Conservation (phyloP, 192 early-diverging fungal genomes). For the Coemansia aciculifera region DNA sequence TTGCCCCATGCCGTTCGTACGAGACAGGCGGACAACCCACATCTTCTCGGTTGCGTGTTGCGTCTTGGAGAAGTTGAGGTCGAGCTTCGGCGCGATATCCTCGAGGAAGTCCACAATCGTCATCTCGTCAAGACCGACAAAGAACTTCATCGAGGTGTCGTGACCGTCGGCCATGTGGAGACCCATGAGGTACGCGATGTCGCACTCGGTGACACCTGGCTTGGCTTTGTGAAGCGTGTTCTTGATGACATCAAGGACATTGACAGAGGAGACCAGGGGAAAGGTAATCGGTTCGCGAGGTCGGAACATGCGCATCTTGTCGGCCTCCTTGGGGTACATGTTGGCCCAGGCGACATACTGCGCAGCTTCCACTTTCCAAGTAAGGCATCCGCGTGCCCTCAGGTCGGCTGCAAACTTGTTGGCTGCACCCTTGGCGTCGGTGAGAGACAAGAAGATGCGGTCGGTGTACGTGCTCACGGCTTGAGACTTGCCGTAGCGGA, state of each 20-base stretch:
- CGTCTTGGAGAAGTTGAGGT: not conserved
- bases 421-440: not conserved
- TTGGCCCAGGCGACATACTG: constrained; percentile 5
- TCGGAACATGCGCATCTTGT: constrained; percentile 5
- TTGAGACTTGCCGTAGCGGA: too few species aligned
- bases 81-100: constrained; percentile 8
- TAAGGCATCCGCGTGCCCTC: constrained; percentile 1
- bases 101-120: constrained; percentile 10
- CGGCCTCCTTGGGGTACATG: not conserved
- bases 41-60: not conserved
- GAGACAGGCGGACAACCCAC: not conserved
- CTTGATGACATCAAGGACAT: not conserved
- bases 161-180: constrained; percentile 13
- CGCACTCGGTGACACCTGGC: constrained; percentile 4
- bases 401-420: constrained; percentile 1
- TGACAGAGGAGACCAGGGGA: not conserved
- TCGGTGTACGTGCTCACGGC: too few species aligned
- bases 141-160: constrained; percentile 2
- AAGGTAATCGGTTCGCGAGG: constrained; percentile 1
- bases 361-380: constrained; percentile 3
- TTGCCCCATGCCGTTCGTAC: not conserved
- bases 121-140: not conserved
- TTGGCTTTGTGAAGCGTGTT: not conserved
- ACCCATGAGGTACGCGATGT: constrained; percentile 15
- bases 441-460: not conserved